phyloP scores from a whole-genome alignment of 148 eudicot genomes.

The Silene latifolia region DNA sequence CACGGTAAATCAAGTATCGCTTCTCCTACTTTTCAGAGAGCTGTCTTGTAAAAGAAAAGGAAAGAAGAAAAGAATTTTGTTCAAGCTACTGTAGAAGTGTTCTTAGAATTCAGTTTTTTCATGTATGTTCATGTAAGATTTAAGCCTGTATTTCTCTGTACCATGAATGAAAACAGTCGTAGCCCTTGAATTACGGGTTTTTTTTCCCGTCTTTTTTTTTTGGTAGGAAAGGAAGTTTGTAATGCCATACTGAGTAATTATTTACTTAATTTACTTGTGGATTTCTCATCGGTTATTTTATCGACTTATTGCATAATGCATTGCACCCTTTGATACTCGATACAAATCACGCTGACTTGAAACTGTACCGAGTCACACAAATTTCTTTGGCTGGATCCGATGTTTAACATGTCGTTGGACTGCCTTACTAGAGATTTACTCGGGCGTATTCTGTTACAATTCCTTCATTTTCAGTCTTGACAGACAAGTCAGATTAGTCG shows the following conservation, averaged over 20 bases:
- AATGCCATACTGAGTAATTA: neutral
- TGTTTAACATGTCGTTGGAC: neutral
- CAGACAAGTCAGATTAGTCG: neutral
- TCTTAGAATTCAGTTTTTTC: constrained; percentile 12
- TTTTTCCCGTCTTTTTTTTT: neutral
- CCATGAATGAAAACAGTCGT: constrained; percentile 20
- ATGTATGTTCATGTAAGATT: constrained; percentile 26
- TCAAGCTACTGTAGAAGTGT: constrained; percentile 10
- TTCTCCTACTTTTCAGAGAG: constrained; percentile 9
- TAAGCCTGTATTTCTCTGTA: constrained; percentile 14
- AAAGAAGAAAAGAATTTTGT: neutral
- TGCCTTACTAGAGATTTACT: no score
- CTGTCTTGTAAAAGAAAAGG: neutral
- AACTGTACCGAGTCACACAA: neutral
- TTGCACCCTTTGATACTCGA: neutral
- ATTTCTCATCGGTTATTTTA: neutral
- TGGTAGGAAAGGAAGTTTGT: neutral
- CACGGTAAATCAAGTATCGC: constrained; percentile 7
- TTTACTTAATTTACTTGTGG: neutral
- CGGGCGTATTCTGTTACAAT: neutral
- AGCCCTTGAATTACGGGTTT: constrained; percentile 3
- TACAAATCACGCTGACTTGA: neutral
- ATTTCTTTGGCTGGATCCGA: neutral
- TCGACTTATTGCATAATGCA: neutral
- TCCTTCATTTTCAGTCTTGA: neutral